Conservation (phyloP, 345 rosid species). For the Fremontodendron californicum region DNA sequence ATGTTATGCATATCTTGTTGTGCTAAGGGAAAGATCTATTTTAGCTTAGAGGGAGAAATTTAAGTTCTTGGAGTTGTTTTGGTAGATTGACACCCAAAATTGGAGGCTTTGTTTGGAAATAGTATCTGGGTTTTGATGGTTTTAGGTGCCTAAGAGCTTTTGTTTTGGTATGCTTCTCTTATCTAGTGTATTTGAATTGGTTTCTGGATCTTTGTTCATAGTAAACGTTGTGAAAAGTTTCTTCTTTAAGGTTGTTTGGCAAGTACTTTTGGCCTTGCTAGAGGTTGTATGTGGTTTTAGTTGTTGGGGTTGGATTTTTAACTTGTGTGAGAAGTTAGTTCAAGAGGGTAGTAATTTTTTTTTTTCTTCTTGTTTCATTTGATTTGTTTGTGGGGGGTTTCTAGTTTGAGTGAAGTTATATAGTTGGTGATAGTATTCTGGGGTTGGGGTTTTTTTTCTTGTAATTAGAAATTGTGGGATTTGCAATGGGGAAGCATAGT, state of each 20-base stretch:
- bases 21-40: constrained; percentile 9
- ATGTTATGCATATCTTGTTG: not conserved
- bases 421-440: constrained; percentile 7
- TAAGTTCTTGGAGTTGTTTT: constrained; percentile 20
- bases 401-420: not conserved
- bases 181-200: constrained; percentile 10
- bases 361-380: constrained; percentile 7
- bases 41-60: constrained; percentile 19
- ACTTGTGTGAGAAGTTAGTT: constrained; percentile 13
- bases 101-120: constrained; percentile 10
- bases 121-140: constrained; percentile 15
- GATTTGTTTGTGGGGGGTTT: constrained; percentile 2
- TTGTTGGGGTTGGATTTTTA: constrained; percentile 9
- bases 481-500: constrained; percentile 46
- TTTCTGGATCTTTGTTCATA: constrained; percentile 1
- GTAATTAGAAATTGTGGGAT: constrained; percentile 16
- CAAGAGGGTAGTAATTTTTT: not conserved
- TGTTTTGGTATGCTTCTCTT: constrained; percentile 11
- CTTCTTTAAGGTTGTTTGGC: constrained; percentile 10
- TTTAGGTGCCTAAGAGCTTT: constrained; percentile 10
- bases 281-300: not conserved
- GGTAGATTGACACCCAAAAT: constrained; percentile 14
- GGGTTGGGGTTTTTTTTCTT: not conserved
- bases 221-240: not conserved
- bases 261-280: not conserved